Conservation (phyloP, 805 yeast genomes). For the Wickerhamiella sergipiensis region DNA sequence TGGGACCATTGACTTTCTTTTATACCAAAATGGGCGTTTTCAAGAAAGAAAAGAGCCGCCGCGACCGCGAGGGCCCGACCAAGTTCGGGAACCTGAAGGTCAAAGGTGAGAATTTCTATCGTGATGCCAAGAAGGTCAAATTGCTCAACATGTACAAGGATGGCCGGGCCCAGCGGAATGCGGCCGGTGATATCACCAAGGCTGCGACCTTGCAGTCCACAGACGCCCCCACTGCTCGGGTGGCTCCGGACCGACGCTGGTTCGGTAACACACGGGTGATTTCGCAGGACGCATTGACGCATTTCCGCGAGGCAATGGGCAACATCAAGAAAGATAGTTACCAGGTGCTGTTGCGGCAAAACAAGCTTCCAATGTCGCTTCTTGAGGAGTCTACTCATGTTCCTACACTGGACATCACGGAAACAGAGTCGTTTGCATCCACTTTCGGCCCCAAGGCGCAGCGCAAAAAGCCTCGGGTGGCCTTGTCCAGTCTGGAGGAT, state of each 20-base stretch:
- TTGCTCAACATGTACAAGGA: conserved; percentile 85
- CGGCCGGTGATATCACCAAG: conserved; percentile 69
- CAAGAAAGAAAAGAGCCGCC: conserved; percentile 81
- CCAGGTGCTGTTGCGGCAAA: conserved; percentile 75
- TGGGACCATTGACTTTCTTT: background rate
- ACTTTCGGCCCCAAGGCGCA: conserved; percentile 94
- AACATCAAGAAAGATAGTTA: conserved; percentile 70
- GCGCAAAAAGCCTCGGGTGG: conserved; percentile 77
- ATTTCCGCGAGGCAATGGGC: conserved; percentile 88
- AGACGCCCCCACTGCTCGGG: conserved; percentile 80
- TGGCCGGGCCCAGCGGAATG: conserved; percentile 78
- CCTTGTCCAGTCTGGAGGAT: conserved; percentile 67
- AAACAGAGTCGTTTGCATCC: conserved; percentile 68
- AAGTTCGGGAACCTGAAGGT: conserved; percentile 86
- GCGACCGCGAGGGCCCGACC: conserved; percentile 66
- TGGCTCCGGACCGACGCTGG: conserved; percentile 95
- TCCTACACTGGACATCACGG: conserved; percentile 68
- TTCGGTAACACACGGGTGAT: conserved; percentile 95
- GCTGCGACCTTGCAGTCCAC: conserved; percentile 85
- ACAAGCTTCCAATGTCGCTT: conserved; percentile 89
- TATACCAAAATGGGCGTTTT: conserved; percentile 63
- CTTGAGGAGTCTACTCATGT: conserved; percentile 69
- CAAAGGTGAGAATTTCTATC: conserved; percentile 91
- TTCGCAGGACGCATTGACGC: conserved; percentile 89
- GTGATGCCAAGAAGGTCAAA: conserved; percentile 83